Conservation (phyloP, 208 protist species). For the Leishmania arabica region DNA sequence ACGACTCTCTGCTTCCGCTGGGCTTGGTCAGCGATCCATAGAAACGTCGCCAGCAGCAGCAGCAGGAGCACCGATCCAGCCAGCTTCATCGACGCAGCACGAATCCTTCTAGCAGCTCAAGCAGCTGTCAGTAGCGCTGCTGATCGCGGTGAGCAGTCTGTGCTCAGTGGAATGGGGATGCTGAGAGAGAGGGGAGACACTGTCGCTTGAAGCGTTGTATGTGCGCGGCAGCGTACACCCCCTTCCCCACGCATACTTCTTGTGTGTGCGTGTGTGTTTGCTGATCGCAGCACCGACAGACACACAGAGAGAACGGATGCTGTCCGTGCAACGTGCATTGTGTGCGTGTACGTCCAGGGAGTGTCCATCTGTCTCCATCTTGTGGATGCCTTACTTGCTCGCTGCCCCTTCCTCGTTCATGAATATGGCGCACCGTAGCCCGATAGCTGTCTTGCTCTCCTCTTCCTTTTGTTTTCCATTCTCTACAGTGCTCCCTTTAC, state of each 20-base stretch:
- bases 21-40: not conserved
- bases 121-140: not conserved
- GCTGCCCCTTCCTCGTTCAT: not conserved
- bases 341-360: not conserved
- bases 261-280: constrained; percentile 2
- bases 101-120: not conserved
- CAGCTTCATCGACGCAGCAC: not conserved
- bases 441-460: not conserved
- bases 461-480: not conserved
- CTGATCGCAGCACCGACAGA: not conserved
- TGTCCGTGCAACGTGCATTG: not conserved
- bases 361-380: not conserved
- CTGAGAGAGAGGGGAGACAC: not conserved
- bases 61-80: not conserved
- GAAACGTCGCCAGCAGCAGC: not conserved
- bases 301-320: not conserved
- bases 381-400: not conserved
- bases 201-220: not conserved
- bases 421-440: not conserved
- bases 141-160: not conserved
- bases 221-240: not conserved
- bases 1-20: not conserved
- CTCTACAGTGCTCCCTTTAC: not conserved
- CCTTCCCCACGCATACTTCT: not conserved
- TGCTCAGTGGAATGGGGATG: not conserved